Evolutionary conservation across 2,329 filamentous ascomycete genomes (phyloP).

Genomic region (Pyrenophora teres): DNA sequence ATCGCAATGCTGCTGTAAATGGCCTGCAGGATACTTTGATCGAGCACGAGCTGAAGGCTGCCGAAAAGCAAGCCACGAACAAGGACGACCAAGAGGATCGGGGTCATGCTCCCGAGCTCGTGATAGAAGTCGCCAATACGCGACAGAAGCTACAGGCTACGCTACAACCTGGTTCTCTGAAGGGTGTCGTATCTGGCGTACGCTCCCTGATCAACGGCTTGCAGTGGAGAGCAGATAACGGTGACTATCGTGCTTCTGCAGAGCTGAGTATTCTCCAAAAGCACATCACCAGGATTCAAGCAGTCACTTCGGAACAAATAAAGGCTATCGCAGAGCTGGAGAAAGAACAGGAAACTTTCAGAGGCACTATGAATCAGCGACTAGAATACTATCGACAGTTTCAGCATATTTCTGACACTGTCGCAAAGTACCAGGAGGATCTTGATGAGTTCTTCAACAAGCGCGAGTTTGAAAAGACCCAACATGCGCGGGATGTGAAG

Average conservation of each 20-base stretch:
- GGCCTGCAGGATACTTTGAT: conserved; percentile 78
- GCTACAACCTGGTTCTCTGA: conserved; percentile 65
- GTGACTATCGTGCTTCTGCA: conserved; percentile 60
- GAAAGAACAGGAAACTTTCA: conserved; percentile 76
- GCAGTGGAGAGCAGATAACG: conserved; percentile 61
- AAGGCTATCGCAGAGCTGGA: conserved; percentile 61
- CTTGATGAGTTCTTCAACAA: conserved; percentile 62
- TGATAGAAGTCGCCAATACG: conserved; percentile 58
- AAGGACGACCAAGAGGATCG: conserved; percentile 55
- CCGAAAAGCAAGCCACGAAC: conserved; percentile 63
- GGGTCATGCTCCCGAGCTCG: conserved; percentile 73
- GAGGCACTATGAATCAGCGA: conserved; percentile 78
- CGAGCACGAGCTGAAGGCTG: conserved; percentile 70
- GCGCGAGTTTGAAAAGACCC: conserved; percentile 50
- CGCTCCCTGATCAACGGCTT: conserved; percentile 66
- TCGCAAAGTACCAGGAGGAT: conserved; percentile 72
- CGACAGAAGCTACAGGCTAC: conserved; percentile 57
- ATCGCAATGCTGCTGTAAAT: conserved; percentile 76
- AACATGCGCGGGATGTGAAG: conserved; percentile 57
- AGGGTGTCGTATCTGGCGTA: conserved; percentile 71
- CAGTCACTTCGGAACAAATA: conserved; percentile 57
- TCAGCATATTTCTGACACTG: conserved; percentile 87
- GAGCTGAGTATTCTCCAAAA: conserved; percentile 69
- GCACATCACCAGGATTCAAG: conserved; percentile 65
- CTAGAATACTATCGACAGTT: conserved; percentile 90